These are phyloP conservation scores for Prinsepia uniflora DNA, from an alignment of 306 rosid species.

Conservation along the genomic window DNA sequence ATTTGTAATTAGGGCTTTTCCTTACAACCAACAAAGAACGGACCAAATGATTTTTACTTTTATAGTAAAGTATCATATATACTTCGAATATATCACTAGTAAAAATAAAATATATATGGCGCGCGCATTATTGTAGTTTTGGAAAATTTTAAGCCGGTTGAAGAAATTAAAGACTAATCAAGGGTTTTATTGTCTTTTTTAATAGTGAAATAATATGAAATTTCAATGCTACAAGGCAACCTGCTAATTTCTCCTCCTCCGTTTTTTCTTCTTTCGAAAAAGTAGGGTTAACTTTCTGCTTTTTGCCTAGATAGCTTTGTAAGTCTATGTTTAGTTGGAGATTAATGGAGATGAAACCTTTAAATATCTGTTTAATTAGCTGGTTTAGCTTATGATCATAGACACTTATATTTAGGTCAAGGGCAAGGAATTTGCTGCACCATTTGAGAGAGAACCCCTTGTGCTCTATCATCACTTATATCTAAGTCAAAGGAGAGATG, in stretches of 20 bases:
- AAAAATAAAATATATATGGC: too few species aligned
- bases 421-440: slow-evolving; percentile 16
- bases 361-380: background rate
- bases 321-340: slow-evolving; percentile 1
- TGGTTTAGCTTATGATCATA: background rate
- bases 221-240: background rate
- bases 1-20: slow-evolving; percentile 25
- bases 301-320: background rate
- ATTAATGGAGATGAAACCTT: slow-evolving; percentile 13
- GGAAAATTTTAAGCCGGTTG: too few species aligned
- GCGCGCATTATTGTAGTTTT: too few species aligned
- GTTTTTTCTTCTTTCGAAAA: background rate
- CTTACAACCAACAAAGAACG: too few species aligned
- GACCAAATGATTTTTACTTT: too few species aligned
- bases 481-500: slow-evolving; percentile 6
- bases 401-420: background rate
- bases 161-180: too few species aligned
- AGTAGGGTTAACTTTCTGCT: background rate
- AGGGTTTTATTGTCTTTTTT: background rate
- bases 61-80: too few species aligned
- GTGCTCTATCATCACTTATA: slow-evolving; percentile 20
- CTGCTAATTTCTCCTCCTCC: background rate
- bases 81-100: too few species aligned
- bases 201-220: slow-evolving; percentile 5
- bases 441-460: slow-evolving; percentile 4